Evolutionary conservation across 805 yeast species (phyloP), one percentile per base, ranked within the genome.

Genomic region (Candida ovalis): DNA sequence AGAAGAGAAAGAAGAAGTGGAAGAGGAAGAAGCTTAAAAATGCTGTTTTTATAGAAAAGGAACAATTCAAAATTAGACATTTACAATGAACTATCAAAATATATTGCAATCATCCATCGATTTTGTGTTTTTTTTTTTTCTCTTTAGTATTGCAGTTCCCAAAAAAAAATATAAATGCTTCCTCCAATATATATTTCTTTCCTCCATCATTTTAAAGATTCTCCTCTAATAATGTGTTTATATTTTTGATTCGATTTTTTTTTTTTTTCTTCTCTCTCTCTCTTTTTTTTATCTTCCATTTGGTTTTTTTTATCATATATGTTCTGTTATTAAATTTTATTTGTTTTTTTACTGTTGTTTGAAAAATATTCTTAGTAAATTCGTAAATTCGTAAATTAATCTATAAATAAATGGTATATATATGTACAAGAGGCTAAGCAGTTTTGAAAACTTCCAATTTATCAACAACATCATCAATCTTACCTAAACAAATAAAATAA

Each of bases 401-500:
- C 22, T 39, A 23, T 32, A 32, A 13, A 32, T 8, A 10, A 27
- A 24, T 17, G 21, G 42, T 39, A 37, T 37, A 24, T 9, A n/a
- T 15, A 40, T 40, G 6, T 40, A 27, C 25, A 28, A 3, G 17
- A 15, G 6, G 1, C 47, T 38, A 55, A 15, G 56, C 54, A n/a
- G 36, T 50, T 18, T 46, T 61, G 53, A 79, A 79, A 0, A 80
- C 80, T 10, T 63, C 62, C 19, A 70, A 19, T 54, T 79, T 78
- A 54, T 77, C 78, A 9, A 64, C 45, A 18, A 60, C 50, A 22
- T 63, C 61, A 46, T 65, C 73, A 58, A 80, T 79, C 40, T 64
- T 64, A 15, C 73, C 71, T n/a, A 77, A 58, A 9, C 88, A 88
- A 2, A 94, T 77, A 54, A 92, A 82, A 63, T 89, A 94, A 60